Conservation (phyloP, 1,139 yeast species). For the Sugiyamaella japonica region DNA sequence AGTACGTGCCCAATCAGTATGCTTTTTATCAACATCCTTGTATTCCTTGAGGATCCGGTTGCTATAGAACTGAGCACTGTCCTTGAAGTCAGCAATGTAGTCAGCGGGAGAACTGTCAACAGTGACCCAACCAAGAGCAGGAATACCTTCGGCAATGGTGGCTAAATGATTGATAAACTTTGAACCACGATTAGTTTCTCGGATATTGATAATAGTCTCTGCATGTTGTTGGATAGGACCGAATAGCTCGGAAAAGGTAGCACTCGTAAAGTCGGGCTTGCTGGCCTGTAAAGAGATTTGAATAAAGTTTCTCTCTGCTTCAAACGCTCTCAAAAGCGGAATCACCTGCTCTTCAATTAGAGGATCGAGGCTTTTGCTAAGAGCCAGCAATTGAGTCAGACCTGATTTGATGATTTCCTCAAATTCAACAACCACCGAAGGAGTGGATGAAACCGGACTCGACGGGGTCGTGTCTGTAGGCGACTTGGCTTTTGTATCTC, state of each 20-base stretch:
- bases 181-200: conserved; percentile 74
- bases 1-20: conserved; percentile 77
- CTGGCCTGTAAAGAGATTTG: conserved; percentile 58
- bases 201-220: conserved; percentile 57
- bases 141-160: conserved; percentile 84
- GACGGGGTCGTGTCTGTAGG: conserved; percentile 22
- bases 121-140: conserved; percentile 89
- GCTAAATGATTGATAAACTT: conserved; percentile 69
- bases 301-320: conserved; percentile 59
- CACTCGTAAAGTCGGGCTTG: conserved; percentile 60
- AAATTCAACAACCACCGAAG: conserved; percentile 46
- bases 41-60: conserved; percentile 84
- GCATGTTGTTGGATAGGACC: conserved; percentile 67
- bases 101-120: conserved; percentile 63
- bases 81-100: conserved; percentile 78
- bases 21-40: conserved; percentile 65
- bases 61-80: conserved; percentile 91
- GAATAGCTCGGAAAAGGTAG: conserved; percentile 55
- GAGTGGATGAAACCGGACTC: conserved; percentile 20
- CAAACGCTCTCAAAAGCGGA: conserved; percentile 59
- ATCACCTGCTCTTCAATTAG: conserved; percentile 60
- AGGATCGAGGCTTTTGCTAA: conserved; percentile 62
- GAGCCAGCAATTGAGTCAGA: conserved; percentile 60
- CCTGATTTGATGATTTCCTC: conserved; percentile 53
- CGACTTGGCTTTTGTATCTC: conserved; percentile 21